Percentiles rank a stretch among this genome's conserved stretches.
Evolutionary conservation across 257 asterid species (phyloP).

Genomic region (Nicotiana knightiana): DNA sequence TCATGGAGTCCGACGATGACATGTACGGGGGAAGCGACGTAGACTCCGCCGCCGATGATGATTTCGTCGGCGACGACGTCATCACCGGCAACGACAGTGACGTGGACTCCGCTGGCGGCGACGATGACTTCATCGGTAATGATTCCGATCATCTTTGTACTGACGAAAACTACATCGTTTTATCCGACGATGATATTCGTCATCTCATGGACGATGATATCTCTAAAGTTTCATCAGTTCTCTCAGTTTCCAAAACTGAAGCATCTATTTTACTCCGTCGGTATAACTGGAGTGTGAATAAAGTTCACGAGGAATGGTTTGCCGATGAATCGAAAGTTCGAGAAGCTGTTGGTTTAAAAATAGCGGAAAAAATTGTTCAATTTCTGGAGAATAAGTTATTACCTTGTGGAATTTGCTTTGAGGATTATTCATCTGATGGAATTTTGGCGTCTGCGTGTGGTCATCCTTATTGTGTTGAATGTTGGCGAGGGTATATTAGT

Average conservation of each 20-base stretch:
- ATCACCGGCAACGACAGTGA: background rate
- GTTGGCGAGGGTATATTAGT: conserved; percentile 20
- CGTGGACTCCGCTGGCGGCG: background rate
- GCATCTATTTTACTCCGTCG: conserved; percentile 17
- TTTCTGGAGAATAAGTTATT: background rate
- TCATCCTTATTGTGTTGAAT: conserved; percentile 18
- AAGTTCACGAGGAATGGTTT: conserved; percentile 40
- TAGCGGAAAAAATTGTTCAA: background rate
- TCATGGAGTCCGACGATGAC: conserved; percentile 12
- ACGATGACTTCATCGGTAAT: background rate
- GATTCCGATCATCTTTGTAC: background rate
- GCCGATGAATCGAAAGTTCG: conserved; percentile 24
- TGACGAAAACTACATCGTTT: conserved; percentile 2
- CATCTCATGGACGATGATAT: conserved; percentile 9
- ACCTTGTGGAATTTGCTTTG: conserved; percentile 24
- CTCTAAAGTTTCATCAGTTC: conserved; percentile 6
- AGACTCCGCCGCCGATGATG: background rate
- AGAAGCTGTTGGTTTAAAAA: conserved; percentile 15
- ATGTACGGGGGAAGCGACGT: background rate
- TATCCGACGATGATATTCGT: conserved; percentile 10
- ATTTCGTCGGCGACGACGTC: background rate
- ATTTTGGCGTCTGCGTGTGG: conserved; percentile 4
- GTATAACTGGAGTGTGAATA: conserved; percentile 27
- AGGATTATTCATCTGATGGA: background rate
- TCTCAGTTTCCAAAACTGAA: conserved; percentile 15